These are phyloP conservation scores for Pachyrhizus erosus DNA, from an alignment of 306 rosid species.

Conservation along the genomic window DNA sequence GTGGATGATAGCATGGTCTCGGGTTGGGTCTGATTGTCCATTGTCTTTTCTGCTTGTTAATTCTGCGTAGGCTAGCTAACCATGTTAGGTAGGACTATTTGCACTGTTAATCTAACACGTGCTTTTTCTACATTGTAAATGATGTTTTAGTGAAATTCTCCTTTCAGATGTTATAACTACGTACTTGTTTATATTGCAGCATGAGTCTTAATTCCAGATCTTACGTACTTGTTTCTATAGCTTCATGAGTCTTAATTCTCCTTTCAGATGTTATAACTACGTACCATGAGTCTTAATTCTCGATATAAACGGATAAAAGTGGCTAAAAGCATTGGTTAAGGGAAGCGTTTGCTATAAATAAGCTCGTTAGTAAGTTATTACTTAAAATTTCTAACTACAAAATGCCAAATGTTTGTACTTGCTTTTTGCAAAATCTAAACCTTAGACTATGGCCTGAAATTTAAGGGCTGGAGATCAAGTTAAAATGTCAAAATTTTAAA, in stretches of 20 bases:
- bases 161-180: not conserved
- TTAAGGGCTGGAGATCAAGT: too few species aligned
- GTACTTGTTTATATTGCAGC: not conserved
- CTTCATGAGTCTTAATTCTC: not conserved
- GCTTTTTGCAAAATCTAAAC: too few species aligned
- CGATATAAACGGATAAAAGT: too few species aligned
- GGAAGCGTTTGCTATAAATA: not conserved
- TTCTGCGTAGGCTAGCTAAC: constrained; percentile 20
- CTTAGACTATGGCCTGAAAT: not conserved
- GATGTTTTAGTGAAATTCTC: not conserved
- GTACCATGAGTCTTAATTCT: too few species aligned
- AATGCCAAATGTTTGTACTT: not conserved
- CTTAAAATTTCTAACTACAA: too few species aligned
- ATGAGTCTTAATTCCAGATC: not conserved
- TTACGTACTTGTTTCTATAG: not conserved
- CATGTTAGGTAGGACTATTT: not conserved
- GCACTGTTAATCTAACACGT: not conserved
- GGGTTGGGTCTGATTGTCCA: constrained; percentile 74
- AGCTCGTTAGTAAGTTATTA: not conserved
- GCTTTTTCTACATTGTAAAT: constrained; percentile 26
- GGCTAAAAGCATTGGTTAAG: too few species aligned
- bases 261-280: too few species aligned
- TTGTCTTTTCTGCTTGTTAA: constrained; percentile 2
- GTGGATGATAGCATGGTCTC: constrained; percentile 92
- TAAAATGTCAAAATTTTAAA: not conserved